A percentile compares a stretch with the other conserved stretches of the same genome.
Evolutionary conservation across 176 grass and related monocot genomes (phyloP).

Genomic region (Paspalum vaginatum): DNA sequence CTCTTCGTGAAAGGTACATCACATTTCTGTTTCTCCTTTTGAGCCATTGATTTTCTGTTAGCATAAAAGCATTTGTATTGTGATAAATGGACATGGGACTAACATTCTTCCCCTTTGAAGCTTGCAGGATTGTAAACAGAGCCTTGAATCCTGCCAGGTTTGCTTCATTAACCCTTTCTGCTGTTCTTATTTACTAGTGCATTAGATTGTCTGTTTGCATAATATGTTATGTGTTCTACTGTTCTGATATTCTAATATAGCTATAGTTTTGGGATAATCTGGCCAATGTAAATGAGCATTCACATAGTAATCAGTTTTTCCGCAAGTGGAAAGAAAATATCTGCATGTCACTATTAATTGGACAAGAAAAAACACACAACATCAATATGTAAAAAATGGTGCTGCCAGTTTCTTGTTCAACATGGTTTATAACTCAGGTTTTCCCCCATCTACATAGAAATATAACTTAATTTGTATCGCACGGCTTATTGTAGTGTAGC

Average conservation of each 20-base stretch:
- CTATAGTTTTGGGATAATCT: constrained; percentile 18
- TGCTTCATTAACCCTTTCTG: constrained; percentile 8
- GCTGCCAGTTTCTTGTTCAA: neutral
- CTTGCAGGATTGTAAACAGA: constrained; percentile 94
- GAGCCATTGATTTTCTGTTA: constrained; percentile 22
- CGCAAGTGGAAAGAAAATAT: neutral
- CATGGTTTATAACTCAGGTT: neutral
- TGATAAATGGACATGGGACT: constrained; percentile 21
- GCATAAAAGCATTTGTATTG: constrained; percentile 11
- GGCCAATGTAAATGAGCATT: neutral
- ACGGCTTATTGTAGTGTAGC: neutral
- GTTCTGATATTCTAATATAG: neutral
- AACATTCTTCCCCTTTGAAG: constrained; percentile 49
- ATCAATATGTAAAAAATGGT: neutral
- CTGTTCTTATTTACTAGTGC: constrained; percentile 26
- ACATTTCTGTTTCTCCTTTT: constrained; percentile 25
- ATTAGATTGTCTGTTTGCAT: neutral
- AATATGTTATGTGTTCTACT: neutral
- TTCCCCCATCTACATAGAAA: neutral
- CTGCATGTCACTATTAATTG: neutral
- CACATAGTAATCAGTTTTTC: neutral
- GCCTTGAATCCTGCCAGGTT: constrained; percentile 84
- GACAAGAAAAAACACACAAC: neutral
- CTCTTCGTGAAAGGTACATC: constrained; percentile 86
- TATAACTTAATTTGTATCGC: neutral